These are phyloP conservation scores for Rosa chinensis DNA, from an alignment of 306 rosid genomes.

Conservation along the genomic window DNA sequence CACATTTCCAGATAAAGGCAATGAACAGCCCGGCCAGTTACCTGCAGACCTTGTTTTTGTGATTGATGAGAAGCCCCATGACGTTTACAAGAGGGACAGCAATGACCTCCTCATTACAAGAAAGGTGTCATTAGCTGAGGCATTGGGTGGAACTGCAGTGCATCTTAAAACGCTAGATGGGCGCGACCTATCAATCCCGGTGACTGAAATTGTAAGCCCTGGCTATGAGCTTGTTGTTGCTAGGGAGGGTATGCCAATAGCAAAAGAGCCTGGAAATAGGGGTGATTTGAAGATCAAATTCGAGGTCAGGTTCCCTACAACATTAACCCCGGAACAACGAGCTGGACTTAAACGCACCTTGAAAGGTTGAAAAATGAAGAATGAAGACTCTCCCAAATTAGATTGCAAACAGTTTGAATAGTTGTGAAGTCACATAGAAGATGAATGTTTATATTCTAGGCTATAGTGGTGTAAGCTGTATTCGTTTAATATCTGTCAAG, in stretches of 20 bases:
- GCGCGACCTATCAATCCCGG: constrained; percentile 51
- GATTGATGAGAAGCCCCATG: constrained; percentile 89
- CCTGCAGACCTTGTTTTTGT: constrained; percentile 88
- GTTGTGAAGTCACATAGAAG: constrained; percentile 11
- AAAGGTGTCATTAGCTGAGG: constrained; percentile 76
- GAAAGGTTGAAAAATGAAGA: constrained; percentile 35
- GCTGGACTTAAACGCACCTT: constrained; percentile 65
- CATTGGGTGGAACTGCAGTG: constrained; percentile 76
- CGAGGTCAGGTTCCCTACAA: constrained; percentile 76
- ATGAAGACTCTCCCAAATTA: background rate
- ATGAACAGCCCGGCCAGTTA: constrained; percentile 67
- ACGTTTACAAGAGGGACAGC: constrained; percentile 67
- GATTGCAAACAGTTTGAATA: constrained; percentile 12
- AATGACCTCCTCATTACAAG: constrained; percentile 69
- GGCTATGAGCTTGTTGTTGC: constrained; percentile 66
- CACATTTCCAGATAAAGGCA: constrained; percentile 92
- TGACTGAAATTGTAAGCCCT: constrained; percentile 73
- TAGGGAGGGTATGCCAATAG: constrained; percentile 91
- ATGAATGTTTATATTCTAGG: background rate
- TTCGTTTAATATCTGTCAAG: background rate
- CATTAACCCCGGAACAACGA: constrained; percentile 66
- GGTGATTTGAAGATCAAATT: constrained; percentile 86
- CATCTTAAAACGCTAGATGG: constrained; percentile 55
- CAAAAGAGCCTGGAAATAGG: constrained; percentile 64
- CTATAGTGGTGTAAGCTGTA: background rate